These are phyloP conservation scores for Pyrenula massariospora DNA, from an alignment of 495 filamentous ascomycete genomes.

Conservation along the genomic window DNA sequence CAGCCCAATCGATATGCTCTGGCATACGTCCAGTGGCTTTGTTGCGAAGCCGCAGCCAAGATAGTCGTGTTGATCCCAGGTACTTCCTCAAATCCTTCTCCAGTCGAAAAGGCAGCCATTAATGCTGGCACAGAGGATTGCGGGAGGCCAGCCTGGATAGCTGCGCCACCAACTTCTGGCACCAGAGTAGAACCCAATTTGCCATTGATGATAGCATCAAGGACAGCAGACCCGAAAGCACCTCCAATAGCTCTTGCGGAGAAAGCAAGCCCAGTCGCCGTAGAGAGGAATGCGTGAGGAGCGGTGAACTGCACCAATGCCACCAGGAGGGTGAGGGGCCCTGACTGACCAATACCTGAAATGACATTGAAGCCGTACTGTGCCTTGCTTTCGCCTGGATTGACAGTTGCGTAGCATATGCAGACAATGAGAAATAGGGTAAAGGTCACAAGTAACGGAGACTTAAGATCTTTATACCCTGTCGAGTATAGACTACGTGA, in stretches of 20 bases:
- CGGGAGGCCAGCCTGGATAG: slow-evolving; percentile 28
- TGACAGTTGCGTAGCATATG: slow-evolving; percentile 36
- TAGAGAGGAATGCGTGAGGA: slow-evolving; percentile 40
- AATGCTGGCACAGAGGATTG: slow-evolving; percentile 20
- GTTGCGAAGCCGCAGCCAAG: slow-evolving; percentile 21
- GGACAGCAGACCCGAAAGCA: slow-evolving; percentile 41
- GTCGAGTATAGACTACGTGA: slow-evolving; percentile 26
- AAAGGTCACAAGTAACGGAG: slow-evolving; percentile 35
- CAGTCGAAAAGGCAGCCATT: slow-evolving; percentile 20
- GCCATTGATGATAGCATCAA: slow-evolving; percentile 40
- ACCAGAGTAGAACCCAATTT: slow-evolving; percentile 27
- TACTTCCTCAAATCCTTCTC: slow-evolving; percentile 14
- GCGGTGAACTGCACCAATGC: slow-evolving; percentile 42
- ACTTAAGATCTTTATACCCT: slow-evolving; percentile 35
- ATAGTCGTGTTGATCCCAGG: slow-evolving; percentile 21
- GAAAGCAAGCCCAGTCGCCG: slow-evolving; percentile 41
- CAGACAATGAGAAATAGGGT: slow-evolving; percentile 32
- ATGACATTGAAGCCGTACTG: slow-evolving; percentile 37
- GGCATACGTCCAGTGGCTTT: slow-evolving; percentile 29
- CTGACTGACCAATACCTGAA: slow-evolving; percentile 36
- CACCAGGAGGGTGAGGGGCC: slow-evolving; percentile 35
- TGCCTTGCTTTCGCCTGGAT: slow-evolving; percentile 28
- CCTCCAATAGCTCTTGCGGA: slow-evolving; percentile 41
- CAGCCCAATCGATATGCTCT: slow-evolving; percentile 35
- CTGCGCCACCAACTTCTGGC: slow-evolving; percentile 20